Evolutionary conservation across 2,329 filamentous ascomycete species (phyloP), one percentile per base, ranked within the genome.

Genomic region (Diaporthe aspalathi): DNA sequence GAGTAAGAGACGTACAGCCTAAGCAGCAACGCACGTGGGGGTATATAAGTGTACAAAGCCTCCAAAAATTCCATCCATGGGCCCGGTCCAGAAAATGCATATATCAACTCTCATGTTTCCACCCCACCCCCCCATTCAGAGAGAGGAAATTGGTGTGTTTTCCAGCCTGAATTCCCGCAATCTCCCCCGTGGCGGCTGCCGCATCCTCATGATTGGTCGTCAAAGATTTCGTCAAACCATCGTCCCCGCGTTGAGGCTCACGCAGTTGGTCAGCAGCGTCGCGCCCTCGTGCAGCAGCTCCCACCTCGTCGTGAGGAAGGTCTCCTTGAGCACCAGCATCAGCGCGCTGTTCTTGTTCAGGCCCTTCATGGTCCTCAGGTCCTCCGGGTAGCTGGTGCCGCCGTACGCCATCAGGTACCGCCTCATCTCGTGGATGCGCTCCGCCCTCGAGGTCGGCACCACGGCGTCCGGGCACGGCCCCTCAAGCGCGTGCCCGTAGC

Each of bases 281-380:
- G 93, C 92, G 45, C 94, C 95, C 81, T 98, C 96, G 70, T 96
- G 92, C 74, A 98, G 84, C 68, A 98, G 83, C 84, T 98, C 95
- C 95, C 95, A 98, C 62, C 94, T 88, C 40, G 94, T 94, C 76
- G 91, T 91, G 74, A 88, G 86, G 79, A 98, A 98, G 50, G 92
- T 92, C 70, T 94, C 92, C 73, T 92, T 91, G 72, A 99, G 87
- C 43, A 97, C 88, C 82, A 96, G 88, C 74, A 98, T 82, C 78
- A 98, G 81, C 0, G 94, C 93, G 60, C 94, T 88, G 79, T 94
- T 97, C 22, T 89, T 88, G 79, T 98, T 98, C 74, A 97, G 89
- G 29, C 94, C 93, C 49, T 86, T 87, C 80, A 93, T 88, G 32
- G 85, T 83, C 75, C 92, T 91, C 29, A 98, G 85, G 74, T 95